These are phyloP conservation scores for Coix lacrymajobi DNA, from an alignment of 176 grass and related monocot genomes.

Conservation along the genomic window DNA sequence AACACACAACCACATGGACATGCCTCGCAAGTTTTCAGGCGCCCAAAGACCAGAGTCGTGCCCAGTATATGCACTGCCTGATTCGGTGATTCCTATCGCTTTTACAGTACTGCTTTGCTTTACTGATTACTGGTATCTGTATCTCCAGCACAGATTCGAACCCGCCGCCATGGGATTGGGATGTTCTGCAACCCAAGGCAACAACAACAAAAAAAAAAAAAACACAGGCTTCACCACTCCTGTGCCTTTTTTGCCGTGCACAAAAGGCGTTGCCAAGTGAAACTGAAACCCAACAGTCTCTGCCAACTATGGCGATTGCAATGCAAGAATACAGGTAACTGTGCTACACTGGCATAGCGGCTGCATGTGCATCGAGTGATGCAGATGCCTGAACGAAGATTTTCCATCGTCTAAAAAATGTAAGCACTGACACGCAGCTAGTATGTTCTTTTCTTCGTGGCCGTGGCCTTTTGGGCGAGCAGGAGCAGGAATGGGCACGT, in stretches of 20 bases:
- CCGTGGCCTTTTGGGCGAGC: background rate
- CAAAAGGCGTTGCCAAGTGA: background rate
- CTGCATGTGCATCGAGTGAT: background rate
- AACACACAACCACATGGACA: slow-evolving; percentile 37
- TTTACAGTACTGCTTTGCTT: background rate
- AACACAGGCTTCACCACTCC: background rate
- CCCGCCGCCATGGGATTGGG: background rate
- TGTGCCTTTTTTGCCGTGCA: background rate
- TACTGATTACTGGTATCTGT: background rate
- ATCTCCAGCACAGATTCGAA: slow-evolving; percentile 13
- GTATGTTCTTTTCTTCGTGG: background rate
- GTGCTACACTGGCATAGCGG: background rate
- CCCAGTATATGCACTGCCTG: background rate
- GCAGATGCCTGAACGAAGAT: background rate
- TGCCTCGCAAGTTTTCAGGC: slow-evolving; percentile 33
- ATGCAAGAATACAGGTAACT: background rate
- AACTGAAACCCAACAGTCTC: background rate
- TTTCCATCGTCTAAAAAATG: background rate
- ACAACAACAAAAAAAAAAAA: background rate
- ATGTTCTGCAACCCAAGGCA: slow-evolving; percentile 14
- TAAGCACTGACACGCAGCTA: background rate
- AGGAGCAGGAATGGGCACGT: background rate
- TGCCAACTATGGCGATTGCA: background rate
- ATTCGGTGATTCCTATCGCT: slow-evolving; percentile 2
- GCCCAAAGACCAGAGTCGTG: background rate